A percentile compares a stretch with the other conserved stretches of the same genome.
phyloP scores from a whole-genome alignment of 208 protist genomes.

The Entamoeba moshkovskii region DNA sequence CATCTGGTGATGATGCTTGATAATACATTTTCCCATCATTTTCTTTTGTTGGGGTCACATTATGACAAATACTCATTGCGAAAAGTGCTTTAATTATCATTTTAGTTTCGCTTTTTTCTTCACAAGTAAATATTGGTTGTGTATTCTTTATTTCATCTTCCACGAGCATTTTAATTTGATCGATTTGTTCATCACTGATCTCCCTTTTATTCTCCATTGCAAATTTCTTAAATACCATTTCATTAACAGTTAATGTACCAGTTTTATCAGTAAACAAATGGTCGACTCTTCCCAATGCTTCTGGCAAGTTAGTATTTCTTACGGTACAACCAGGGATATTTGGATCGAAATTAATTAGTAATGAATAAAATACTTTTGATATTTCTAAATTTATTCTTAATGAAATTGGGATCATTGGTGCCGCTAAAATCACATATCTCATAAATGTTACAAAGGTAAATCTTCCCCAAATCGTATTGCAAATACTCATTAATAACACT shows the following conservation, averaged over 20 bases:
- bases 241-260: slow-evolving; percentile 89
- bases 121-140: not conserved
- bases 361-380: slow-evolving; percentile 80
- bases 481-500: slow-evolving; percentile 20
- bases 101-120: not conserved
- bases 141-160: not conserved
- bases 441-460: slow-evolving; percentile 41
- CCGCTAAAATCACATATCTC: slow-evolving; percentile 86
- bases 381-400: slow-evolving; percentile 90
- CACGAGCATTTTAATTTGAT: too few species aligned
- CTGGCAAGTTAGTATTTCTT: slow-evolving; percentile 76
- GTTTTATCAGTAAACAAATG: slow-evolving; percentile 94
- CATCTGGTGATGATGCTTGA: slow-evolving; percentile 65
- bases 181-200: not conserved
- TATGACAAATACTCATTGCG: slow-evolving; percentile 57
- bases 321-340: slow-evolving; percentile 56
- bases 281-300: slow-evolving; percentile 84
- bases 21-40: slow-evolving; percentile 36
- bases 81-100: slow-evolving; percentile 9
- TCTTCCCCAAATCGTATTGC: slow-evolving; percentile 35
- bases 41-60: slow-evolving; percentile 67
- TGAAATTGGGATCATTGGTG: slow-evolving; percentile 80
- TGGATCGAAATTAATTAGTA: slow-evolving; percentile 63
- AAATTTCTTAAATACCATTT: slow-evolving; percentile 59
- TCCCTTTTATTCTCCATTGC: slow-evolving; percentile 26